Evolutionary conservation across 164 flowering plant species (phyloP).

Genomic region (Stephania yunnanensis): DNA sequence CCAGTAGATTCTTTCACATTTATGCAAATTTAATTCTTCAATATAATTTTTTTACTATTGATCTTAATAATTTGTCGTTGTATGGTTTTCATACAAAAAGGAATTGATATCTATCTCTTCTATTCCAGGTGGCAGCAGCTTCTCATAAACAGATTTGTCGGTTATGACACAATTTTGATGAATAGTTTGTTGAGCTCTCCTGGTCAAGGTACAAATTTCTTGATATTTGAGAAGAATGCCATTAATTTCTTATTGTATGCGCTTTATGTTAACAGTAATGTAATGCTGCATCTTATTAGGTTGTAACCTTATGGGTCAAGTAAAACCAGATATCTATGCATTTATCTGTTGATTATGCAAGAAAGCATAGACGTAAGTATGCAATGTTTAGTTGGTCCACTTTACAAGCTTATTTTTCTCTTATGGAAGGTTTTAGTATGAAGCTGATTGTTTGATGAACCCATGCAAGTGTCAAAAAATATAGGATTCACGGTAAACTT

Average conservation of each 20-base stretch:
- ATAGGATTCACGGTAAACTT: no score
- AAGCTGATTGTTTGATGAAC: background rate
- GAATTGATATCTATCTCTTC: background rate
- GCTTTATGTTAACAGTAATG: background rate
- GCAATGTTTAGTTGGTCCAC: background rate
- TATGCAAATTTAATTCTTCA: no score
- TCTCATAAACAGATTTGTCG: slow-evolving; percentile 86
- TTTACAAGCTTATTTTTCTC: background rate
- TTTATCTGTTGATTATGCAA: background rate
- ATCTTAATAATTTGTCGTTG: no score
- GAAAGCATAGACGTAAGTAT: background rate
- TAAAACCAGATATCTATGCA: background rate
- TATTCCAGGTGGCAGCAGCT: slow-evolving; percentile 89
- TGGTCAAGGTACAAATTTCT: slow-evolving; percentile 60
- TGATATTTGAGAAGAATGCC: background rate
- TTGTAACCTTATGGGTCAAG: background rate
- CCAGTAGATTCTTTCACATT: no score
- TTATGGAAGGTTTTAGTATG: background rate
- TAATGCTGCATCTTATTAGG: background rate
- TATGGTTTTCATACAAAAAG: background rate
- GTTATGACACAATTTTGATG: slow-evolving; percentile 93
- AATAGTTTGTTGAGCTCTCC: slow-evolving; percentile 77
- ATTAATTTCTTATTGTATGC: background rate
- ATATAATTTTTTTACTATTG: no score
- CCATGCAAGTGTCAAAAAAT: background rate